Percentiles rank a stretch among this genome's conserved stretches.
These are phyloP conservation scores for Leishmania mexicana DNA, from an alignment of 208 protist species.

Conservation along the genomic window DNA sequence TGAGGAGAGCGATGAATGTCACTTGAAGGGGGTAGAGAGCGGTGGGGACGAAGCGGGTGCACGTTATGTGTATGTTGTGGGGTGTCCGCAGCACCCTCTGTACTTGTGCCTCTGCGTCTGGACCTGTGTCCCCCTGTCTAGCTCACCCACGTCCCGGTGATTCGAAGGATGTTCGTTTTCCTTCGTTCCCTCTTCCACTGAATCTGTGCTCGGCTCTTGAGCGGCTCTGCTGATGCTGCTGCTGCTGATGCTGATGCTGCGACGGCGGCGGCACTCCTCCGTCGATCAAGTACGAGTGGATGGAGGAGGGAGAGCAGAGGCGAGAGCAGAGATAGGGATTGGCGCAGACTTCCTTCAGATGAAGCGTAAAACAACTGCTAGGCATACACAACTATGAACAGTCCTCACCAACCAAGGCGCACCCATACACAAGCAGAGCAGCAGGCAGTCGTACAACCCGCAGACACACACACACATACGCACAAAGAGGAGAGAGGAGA, in stretches of 20 bases:
- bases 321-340: neutral
- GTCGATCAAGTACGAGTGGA: neutral
- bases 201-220: neutral
- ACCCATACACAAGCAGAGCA: neutral
- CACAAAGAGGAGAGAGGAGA: too few relatives aligned
- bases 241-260: neutral
- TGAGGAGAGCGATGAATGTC: neutral
- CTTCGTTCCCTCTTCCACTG: neutral
- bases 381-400: neutral
- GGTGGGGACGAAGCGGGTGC: neutral
- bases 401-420: neutral
- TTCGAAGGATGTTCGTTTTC: neutral
- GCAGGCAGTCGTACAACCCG: neutral
- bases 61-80: neutral
- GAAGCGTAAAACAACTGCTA: neutral
- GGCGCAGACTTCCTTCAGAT: neutral
- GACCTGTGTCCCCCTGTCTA: neutral
- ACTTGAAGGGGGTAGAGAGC: neutral
- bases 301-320: neutral
- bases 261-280: neutral
- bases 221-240: neutral
- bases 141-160: neutral
- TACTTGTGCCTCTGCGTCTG: neutral
- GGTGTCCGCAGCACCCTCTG: neutral
- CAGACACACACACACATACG: neutral